These are phyloP conservation scores for Ramaria sp. DNA, from an alignment of 768 basidiomycete species.

Conservation along the genomic window DNA sequence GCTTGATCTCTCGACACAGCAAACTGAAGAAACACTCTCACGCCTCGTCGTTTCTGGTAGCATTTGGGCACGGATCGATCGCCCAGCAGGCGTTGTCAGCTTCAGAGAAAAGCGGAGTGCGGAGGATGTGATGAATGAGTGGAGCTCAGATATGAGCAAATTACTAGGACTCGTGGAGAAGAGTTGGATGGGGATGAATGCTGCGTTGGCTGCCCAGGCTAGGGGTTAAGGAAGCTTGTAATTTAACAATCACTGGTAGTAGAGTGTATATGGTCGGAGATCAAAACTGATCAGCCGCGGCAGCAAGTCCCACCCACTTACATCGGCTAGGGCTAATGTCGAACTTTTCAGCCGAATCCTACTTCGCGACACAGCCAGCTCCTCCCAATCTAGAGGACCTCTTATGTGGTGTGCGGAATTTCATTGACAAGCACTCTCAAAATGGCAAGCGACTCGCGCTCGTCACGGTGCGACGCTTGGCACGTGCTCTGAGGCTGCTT, in stretches of 20 bases:
- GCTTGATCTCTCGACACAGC: slow-evolving; percentile 70
- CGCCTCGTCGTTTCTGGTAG: slow-evolving; percentile 86
- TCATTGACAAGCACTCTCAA: slow-evolving; percentile 56
- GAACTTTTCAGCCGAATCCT: slow-evolving; percentile 74
- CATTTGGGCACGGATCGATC: slow-evolving; percentile 89
- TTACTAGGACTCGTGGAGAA: slow-evolving; percentile 88
- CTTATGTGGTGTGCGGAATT: slow-evolving; percentile 51
- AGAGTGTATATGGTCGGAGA: not conserved
- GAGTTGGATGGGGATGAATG: slow-evolving; percentile 97
- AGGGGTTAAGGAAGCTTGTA: not conserved
- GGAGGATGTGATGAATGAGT: slow-evolving; percentile 95
- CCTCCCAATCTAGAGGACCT: slow-evolving; percentile 66
- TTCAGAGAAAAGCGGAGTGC: slow-evolving; percentile 76
- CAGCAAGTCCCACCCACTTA: not conserved
- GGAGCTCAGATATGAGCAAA: slow-evolving; percentile 95
- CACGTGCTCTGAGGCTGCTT: not conserved
- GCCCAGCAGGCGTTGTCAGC: slow-evolving; percentile 80
- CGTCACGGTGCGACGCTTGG: slow-evolving; percentile 64
- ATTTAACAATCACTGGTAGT: not conserved
- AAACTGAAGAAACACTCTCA: slow-evolving; percentile 84
- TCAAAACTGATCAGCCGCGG: not conserved
- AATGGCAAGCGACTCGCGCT: slow-evolving; percentile 73
- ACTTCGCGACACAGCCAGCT: slow-evolving; percentile 80
- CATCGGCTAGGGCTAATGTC: not conserved
- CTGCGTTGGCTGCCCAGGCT: slow-evolving; percentile 69